Evolutionary conservation across 1,139 yeast genomes (phyloP).

Genomic region (Candida sp.): DNA sequence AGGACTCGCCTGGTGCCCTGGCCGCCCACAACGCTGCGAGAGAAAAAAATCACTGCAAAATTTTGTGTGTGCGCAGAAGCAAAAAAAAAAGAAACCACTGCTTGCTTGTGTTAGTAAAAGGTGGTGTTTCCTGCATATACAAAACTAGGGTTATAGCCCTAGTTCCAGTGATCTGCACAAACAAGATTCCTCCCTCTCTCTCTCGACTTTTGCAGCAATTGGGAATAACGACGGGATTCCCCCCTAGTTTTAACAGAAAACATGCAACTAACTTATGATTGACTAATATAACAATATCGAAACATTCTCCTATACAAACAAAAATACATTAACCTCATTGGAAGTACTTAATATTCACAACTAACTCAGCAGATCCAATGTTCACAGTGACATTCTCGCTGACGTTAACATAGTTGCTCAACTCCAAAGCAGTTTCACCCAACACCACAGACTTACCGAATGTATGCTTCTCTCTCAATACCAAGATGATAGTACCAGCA

Average conservation of each 20-base stretch:
- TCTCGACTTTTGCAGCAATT: neutral
- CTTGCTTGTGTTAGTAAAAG: too few relatives aligned
- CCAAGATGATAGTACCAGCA: constrained; percentile 61
- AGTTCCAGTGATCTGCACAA: neutral
- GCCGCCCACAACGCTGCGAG: neutral
- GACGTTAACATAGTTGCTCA: constrained; percentile 42
- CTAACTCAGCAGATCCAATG: constrained; percentile 34
- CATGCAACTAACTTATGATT: too few relatives aligned
- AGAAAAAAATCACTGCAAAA: neutral
- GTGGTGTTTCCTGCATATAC: too few relatives aligned
- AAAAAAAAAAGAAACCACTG: neutral
- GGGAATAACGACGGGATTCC: too few relatives aligned
- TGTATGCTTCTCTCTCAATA: constrained; percentile 69
- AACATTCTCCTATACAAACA: neutral
- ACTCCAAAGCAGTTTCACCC: constrained; percentile 54
- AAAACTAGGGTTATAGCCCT: constrained; percentile 2
- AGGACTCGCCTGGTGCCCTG: too few relatives aligned
- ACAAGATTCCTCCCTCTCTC: neutral
- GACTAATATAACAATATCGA: neutral
- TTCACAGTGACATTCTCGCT: constrained; percentile 30
- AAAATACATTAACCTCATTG: constrained; percentile 1
- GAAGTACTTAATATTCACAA: constrained; percentile 32
- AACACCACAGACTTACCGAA: constrained; percentile 74
- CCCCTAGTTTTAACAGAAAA: too few relatives aligned
- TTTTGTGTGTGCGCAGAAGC: neutral